Base-by-base conservation (phyloP, 352 stramenopile genomes). In the Globisporangium nodosum region DNA sequence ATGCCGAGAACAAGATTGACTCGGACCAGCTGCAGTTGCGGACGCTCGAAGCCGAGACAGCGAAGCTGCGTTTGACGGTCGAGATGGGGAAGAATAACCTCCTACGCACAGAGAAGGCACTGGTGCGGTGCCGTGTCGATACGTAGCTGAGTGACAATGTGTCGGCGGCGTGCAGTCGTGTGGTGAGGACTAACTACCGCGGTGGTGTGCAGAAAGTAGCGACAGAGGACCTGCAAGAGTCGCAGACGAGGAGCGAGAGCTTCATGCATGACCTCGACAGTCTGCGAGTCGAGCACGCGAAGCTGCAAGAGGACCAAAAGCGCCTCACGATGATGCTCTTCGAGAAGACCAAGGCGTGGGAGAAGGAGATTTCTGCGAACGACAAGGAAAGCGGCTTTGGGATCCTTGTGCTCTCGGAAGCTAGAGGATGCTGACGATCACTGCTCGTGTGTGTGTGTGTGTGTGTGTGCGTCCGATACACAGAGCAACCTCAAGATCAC, bases 321-420 rank as follows among this genome's bases (percentile, higher is more conserved):
- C 71, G 76, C 11, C 59, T 92, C 7, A 85, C 76, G 13, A 63
- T 80, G 21, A 59, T 77, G 57, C 61, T 90, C 7, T 87, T 90
- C 49, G 79, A 91, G 39, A 89, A 91, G 56, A 89, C 77, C 0
- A 87, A 83, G 37, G 78, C 77, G 8, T 91, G 75, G 77, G 77
- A 91, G 60, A 71, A 78, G 24, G 79, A 88, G 39, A 76, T 87
- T 50, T 74, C 16, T 24, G 63, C 58, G 5, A 92, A 82, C 55
- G 60, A 80, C 18, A 77, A 61, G 33, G 33, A 11, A 12, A 11
- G 33, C 8, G 33, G 1, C 8, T 65, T 77, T 85, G 42, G 9
- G 63, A 35, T 35, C 31, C 5, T 11, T 35, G 5, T 8, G 33
- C 8, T n/a, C n/a, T 45, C 16, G 16, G 52, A 15, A 5, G 31